Conservation (phyloP, 208 protist genomes). For the Leishmania guyanensis region DNA sequence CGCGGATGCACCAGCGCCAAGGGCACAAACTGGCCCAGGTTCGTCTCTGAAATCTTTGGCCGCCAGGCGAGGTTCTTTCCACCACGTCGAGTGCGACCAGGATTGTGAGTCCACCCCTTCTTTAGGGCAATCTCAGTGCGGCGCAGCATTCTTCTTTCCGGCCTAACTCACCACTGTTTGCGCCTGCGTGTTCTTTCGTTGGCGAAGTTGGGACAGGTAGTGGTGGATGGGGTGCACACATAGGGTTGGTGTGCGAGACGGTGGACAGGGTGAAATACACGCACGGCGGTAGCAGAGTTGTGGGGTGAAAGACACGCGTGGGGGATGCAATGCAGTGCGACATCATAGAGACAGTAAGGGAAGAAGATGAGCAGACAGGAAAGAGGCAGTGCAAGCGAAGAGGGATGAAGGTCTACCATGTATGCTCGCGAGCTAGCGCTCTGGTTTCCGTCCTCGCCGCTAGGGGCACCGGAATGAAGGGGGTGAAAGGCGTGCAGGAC, state of each 20-base stretch:
- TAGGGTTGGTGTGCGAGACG: background rate
- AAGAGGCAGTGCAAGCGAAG: background rate
- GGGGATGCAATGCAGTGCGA: background rate
- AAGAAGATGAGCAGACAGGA: background rate
- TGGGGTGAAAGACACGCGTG: background rate
- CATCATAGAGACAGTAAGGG: background rate
- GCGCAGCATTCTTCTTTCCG: conserved; percentile 57
- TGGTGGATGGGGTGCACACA: background rate
- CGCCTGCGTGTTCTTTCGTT: no score
- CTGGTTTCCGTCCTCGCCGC: background rate
- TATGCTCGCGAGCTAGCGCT: background rate
- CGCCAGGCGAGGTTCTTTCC: conserved; percentile 91
- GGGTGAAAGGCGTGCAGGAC: background rate
- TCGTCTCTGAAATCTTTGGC: conserved; percentile 76
- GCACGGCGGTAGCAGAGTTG: background rate
- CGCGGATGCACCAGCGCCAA: conserved; percentile 84
- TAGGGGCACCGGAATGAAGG: background rate
- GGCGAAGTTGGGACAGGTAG: no score
- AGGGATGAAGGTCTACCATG: background rate
- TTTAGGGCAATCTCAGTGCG: conserved; percentile 63
- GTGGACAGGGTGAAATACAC: background rate
- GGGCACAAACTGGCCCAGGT: conserved; percentile 75
- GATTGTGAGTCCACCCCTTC: conserved; percentile 90
- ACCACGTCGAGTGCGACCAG: conserved; percentile 76
- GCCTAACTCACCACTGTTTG: background rate